Conservation (phyloP, 2,329 filamentous ascomycete genomes). For the Fusarium torreyae region DNA sequence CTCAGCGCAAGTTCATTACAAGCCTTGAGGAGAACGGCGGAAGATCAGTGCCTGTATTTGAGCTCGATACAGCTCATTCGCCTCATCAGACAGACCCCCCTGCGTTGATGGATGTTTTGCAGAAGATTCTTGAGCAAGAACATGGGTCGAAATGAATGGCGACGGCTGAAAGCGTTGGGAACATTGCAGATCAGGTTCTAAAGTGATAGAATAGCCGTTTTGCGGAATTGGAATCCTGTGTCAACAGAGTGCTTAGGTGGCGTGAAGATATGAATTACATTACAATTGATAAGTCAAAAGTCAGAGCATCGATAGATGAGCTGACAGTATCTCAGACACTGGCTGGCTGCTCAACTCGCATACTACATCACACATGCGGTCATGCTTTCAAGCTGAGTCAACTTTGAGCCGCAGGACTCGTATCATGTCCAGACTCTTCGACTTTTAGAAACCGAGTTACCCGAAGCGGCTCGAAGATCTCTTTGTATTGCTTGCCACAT, state of each 20-base stretch:
- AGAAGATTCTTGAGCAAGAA: not conserved
- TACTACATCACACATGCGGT: too few relatives aligned
- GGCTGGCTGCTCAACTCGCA: not conserved
- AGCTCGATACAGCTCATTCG: conserved; percentile 19
- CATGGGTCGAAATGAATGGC: too few relatives aligned
- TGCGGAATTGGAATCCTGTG: too few relatives aligned
- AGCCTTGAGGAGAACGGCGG: conserved; percentile 12
- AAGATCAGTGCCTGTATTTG: not conserved
- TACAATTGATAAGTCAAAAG: too few relatives aligned
- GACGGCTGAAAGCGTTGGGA: too few relatives aligned
- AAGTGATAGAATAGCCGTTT: too few relatives aligned
- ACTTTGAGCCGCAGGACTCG: not conserved
- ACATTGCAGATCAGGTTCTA: too few relatives aligned
- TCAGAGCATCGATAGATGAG: not conserved
- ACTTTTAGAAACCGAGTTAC: not conserved
- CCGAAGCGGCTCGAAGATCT: too few relatives aligned
- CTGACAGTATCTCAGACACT: not conserved
- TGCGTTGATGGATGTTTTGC: not conserved
- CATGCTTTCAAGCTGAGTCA: not conserved
- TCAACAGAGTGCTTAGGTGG: too few relatives aligned
- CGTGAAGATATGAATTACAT: too few relatives aligned
- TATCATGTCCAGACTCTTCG: not conserved
- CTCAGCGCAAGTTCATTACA: conserved; percentile 4
- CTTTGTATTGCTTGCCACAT: conserved; percentile 14
- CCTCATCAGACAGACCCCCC: conserved; percentile 11